phyloP scores from a whole-genome alignment of 495 filamentous ascomycete genomes.

The Jackrogersella multiformis region DNA sequence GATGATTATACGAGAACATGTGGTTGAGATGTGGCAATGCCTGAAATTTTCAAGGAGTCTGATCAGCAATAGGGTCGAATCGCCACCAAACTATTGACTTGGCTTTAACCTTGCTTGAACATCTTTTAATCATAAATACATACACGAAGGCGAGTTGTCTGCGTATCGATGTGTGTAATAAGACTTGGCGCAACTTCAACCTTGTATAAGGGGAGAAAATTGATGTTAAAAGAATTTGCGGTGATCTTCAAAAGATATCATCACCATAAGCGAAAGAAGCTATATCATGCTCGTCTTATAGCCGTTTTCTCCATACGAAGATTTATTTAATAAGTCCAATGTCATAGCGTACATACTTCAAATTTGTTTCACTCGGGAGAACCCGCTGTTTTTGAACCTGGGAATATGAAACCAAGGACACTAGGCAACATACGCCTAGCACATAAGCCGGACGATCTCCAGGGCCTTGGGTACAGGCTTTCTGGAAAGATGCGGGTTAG shows the following conservation, averaged over 20 bases:
- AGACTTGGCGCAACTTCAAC: neutral
- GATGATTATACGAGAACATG: constrained; percentile 14
- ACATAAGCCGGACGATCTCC: constrained; percentile 26
- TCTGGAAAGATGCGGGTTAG: constrained; percentile 24
- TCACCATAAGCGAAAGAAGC: neutral
- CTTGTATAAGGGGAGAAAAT: neutral
- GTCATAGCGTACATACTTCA: constrained; percentile 13
- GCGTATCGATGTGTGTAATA: neutral
- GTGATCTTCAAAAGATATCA: neutral
- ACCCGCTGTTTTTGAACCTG: constrained; percentile 26
- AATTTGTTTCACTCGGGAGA: constrained; percentile 31
- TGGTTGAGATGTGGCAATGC: constrained; percentile 31
- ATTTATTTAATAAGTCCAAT: neutral
- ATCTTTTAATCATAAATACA: constrained; percentile 6
- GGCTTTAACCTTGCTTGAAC: constrained; percentile 24
- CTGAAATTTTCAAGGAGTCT: constrained; percentile 11
- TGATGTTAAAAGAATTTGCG: neutral
- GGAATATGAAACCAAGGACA: constrained; percentile 32
- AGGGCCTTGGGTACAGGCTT: constrained; percentile 33
- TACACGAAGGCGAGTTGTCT: constrained; percentile 10
- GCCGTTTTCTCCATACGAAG: neutral
- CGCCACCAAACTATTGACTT: constrained; percentile 31
- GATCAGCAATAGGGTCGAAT: constrained; percentile 16
- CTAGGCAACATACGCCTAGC: constrained; percentile 13
- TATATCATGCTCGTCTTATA: neutral